Base-by-base conservation (phyloP, 805 yeast genomes). In the Isabelozyma rhagii region DNA sequence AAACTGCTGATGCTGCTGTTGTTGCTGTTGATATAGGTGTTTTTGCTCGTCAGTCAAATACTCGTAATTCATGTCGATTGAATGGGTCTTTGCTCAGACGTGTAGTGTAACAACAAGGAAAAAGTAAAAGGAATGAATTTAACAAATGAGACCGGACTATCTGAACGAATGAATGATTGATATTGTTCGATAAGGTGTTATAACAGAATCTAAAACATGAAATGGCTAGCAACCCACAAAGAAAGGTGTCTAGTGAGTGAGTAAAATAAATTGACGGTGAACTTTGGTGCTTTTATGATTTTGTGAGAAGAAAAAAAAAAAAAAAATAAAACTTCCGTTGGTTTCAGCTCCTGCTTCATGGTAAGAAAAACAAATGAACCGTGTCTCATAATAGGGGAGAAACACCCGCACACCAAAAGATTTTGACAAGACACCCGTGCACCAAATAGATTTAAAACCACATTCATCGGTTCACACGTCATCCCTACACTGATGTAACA, bases 31-130 rank as follows among this genome's bases (percentile, higher is more conserved):
- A 49, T 62, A 66, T 34, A 64, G 64, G 53, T 60, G 66, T 46
- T 61, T 64, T 55, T 65, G 68, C 48, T 64, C 68, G 17, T 66
- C 68, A 9, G 64, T 58, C 41, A 64, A 56, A 44, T 62, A 56
- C 44, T 66, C 69, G 55, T 57, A 66, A 49, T 66, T 58, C 71
- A 66, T 66, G 8, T 8, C n/a, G n/a, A 13, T 31, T 31, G 36
- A 13, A 31, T 31, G n/a, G 36, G n/a, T 31, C 36, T 9, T 31
- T 8, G n/a, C n/a, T 31, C n/a, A 31, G 36, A 31, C 36, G 36
- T 31, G 36, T 31, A 31, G 8, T 13, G 25, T 21, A 21, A 21
- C 25, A 21, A 21, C 25, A 21, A 10, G 36, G 36, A 31, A 31
- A 6, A 6, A 31, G 25, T 1, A 21, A 15, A 21, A 21, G 25